Evolutionary conservation across 202 grass and related monocot species (phyloP).

Genomic region (Hordeum pubiflorum): DNA sequence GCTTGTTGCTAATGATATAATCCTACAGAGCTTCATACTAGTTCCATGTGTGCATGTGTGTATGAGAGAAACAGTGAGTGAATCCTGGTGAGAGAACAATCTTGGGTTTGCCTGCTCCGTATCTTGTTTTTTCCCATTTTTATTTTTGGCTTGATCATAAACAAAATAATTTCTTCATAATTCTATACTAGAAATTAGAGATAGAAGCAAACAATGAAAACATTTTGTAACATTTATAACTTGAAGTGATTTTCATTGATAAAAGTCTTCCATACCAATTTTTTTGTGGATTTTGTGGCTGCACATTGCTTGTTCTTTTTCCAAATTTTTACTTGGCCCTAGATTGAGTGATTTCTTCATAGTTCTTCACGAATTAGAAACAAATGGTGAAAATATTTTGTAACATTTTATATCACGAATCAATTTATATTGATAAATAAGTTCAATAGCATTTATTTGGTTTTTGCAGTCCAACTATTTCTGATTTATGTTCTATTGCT

Average conservation of each 20-base stretch:
- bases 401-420: neutral
- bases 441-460: neutral
- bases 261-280: neutral
- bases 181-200: neutral
- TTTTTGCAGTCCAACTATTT: neutral
- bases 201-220: neutral
- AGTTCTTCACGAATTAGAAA: neutral
- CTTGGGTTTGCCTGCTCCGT: neutral
- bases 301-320: neutral
- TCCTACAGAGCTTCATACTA: neutral
- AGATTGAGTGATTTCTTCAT: neutral
- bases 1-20: neutral
- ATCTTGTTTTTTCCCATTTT: neutral
- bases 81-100: too few species aligned
- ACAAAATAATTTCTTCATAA: neutral
- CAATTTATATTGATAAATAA: neutral
- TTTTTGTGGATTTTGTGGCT: neutral
- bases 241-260: neutral
- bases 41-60: neutral
- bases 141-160: neutral
- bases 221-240: neutral
- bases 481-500: slow-evolving; percentile 15
- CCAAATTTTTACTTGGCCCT: neutral
- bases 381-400: neutral
- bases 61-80: neutral